These are phyloP conservation scores for Polymyxa betae DNA, from an alignment of 208 protist species.

Conservation along the genomic window DNA sequence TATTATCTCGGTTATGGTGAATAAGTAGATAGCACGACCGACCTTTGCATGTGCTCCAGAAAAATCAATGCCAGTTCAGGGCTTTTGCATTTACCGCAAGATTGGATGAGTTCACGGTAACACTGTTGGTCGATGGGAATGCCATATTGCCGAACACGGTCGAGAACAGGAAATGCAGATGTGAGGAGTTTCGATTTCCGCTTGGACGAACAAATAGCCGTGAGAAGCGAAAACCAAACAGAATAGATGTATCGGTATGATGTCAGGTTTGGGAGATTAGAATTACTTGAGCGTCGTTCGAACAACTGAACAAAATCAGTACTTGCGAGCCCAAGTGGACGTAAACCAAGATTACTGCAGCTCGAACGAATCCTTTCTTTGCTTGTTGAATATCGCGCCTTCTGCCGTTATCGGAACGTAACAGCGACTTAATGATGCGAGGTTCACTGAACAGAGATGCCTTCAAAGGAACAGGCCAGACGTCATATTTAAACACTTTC, in stretches of 20 bases:
- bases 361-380: neutral
- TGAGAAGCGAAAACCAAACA: constrained; percentile 37
- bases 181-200: neutral
- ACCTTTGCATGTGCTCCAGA: constrained; percentile 40
- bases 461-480: constrained; percentile 3
- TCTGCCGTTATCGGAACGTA: neutral
- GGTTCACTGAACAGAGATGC: neutral
- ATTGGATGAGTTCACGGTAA: neutral
- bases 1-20: too few species aligned
- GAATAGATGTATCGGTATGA: neutral
- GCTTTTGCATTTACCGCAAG: constrained; percentile 22
- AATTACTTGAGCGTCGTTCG: neutral
- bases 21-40: too few species aligned
- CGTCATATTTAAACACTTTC: neutral
- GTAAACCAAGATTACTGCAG: neutral
- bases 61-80: constrained; percentile 35
- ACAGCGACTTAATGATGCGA: constrained; percentile 13
- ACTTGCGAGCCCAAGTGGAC: neutral
- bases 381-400: neutral
- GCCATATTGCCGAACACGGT: neutral
- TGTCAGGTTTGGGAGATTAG: neutral
- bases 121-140: constrained; percentile 3
- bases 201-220: neutral
- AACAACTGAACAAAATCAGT: neutral
- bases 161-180: constrained; percentile 29